Conservation (phyloP, 202 grass and related monocot genomes). For the Digitaria exilis region DNA sequence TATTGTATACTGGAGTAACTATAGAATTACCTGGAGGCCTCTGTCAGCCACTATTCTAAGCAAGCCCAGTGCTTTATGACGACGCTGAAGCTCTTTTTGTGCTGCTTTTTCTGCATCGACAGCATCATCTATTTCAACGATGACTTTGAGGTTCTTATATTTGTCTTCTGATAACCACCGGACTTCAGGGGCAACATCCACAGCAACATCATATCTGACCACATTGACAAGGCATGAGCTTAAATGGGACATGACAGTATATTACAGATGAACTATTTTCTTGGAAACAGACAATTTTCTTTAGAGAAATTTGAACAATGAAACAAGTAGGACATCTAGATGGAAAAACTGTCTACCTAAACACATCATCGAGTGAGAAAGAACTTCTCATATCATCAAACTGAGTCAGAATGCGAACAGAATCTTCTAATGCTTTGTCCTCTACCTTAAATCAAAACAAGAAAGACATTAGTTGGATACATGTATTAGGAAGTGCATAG, state of each 20-base stretch:
- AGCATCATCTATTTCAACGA: constrained; percentile 90
- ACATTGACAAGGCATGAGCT: constrained; percentile 25
- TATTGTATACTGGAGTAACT: constrained; percentile 33
- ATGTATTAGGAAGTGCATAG: background rate
- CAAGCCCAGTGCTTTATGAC: constrained; percentile 80
- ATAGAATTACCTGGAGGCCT: constrained; percentile 81
- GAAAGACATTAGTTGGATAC: constrained; percentile 24
- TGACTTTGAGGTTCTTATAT: constrained; percentile 90
- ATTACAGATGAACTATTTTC: constrained; percentile 11
- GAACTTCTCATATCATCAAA: constrained; percentile 74
- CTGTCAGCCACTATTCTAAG: constrained; percentile 79
- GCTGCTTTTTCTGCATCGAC: constrained; percentile 75
- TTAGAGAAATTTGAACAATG: background rate
- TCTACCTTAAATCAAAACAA: constrained; percentile 63
- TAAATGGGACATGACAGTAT: constrained; percentile 1
- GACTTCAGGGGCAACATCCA: constrained; percentile 78
- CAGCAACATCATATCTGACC: constrained; percentile 84
- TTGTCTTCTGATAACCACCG: constrained; percentile 83
- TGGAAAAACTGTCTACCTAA: constrained; percentile 58
- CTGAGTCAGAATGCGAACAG: constrained; percentile 75
- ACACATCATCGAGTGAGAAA: constrained; percentile 71
- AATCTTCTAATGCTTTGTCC: constrained; percentile 90
- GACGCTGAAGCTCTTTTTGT: constrained; percentile 69
- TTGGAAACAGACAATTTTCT: constrained; percentile 18
- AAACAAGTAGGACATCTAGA: constrained; percentile 17